Evolutionary conservation across 2,329 filamentous ascomycete genomes (phyloP).

Genomic region (Ceratocystiopsis brevicomis): DNA sequence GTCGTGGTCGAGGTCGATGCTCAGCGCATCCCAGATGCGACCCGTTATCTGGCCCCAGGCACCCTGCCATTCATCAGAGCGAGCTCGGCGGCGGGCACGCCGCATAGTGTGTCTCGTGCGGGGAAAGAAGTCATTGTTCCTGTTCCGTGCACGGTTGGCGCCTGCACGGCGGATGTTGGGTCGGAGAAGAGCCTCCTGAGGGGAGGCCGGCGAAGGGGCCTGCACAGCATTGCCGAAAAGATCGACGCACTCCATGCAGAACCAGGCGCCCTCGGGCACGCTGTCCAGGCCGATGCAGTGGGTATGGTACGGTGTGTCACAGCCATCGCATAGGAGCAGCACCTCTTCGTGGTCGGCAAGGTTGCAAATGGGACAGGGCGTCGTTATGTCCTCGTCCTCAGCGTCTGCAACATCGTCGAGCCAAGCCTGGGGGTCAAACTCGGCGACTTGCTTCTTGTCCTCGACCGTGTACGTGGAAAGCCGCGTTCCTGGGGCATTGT

Average conservation of each 20-base stretch:
- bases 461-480: constrained; percentile 46
- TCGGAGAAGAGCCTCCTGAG: too few relatives aligned
- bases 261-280: constrained; percentile 67
- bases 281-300: constrained; percentile 71
- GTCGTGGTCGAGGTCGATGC: constrained; percentile 69
- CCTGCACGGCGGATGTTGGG: background rate
- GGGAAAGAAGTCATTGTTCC: constrained; percentile 20
- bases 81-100: constrained; percentile 38
- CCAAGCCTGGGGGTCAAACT: constrained; percentile 64
- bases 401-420: constrained; percentile 54
- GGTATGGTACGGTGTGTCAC: constrained; percentile 76
- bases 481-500: constrained; percentile 26
- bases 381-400: constrained; percentile 50
- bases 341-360: constrained; percentile 64
- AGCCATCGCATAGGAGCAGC: constrained; percentile 77
- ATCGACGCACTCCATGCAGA: constrained; percentile 65
- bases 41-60: constrained; percentile 54
- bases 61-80: constrained; percentile 72
- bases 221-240: constrained; percentile 23
- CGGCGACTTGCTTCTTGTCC: constrained; percentile 75
- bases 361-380: constrained; percentile 72
- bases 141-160: constrained; percentile 8
- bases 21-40: constrained; percentile 45
- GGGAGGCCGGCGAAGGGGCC: constrained; percentile 11
- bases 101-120: constrained; percentile 41